Evolutionary conservation across 768 basidiomycete genomes (phyloP).

Genomic region (Mrakia gelida): DNA sequence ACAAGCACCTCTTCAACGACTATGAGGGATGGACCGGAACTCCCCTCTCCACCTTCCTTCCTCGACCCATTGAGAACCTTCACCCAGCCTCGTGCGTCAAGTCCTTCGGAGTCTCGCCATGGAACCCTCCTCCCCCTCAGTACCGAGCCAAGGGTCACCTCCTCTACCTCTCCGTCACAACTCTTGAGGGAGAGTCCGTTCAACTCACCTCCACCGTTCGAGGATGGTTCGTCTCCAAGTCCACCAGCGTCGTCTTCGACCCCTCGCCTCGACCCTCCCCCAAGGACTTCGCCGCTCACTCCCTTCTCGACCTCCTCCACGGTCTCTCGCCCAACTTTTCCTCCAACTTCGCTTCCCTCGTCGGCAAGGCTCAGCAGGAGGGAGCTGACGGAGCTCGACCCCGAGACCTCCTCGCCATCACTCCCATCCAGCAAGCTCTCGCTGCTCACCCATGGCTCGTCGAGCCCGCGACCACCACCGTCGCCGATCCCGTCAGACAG

Average conservation of each 20-base stretch:
- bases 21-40: constrained; percentile 35
- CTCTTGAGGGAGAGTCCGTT: constrained; percentile 48
- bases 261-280: constrained; percentile 43
- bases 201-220: constrained; percentile 46
- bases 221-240: constrained; percentile 48
- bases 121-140: constrained; percentile 49
- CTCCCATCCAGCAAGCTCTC: constrained; percentile 46
- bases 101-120: constrained; percentile 46
- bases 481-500: constrained; percentile 45
- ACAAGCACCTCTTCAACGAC: constrained; percentile 39
- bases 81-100: constrained; percentile 41
- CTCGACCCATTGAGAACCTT: constrained; percentile 38
- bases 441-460: constrained; percentile 48
- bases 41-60: constrained; percentile 31
- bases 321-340: constrained; percentile 47
- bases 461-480: constrained; percentile 35
- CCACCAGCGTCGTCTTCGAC: constrained; percentile 44
- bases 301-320: constrained; percentile 47
- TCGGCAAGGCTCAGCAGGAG: constrained; percentile 17
- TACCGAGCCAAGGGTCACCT: constrained; percentile 48
- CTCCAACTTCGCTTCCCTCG: constrained; percentile 36
- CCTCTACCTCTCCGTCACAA: constrained; percentile 47
- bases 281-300: constrained; percentile 40
- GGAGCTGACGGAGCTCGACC: constrained; percentile 32
- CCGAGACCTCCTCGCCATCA: constrained; percentile 42